Percentiles rank a stretch among this genome's conserved stretches.
Evolutionary conservation across 1,284 basidiomycete genomes (phyloP).

Genomic region (Cystobasidium sp.): DNA sequence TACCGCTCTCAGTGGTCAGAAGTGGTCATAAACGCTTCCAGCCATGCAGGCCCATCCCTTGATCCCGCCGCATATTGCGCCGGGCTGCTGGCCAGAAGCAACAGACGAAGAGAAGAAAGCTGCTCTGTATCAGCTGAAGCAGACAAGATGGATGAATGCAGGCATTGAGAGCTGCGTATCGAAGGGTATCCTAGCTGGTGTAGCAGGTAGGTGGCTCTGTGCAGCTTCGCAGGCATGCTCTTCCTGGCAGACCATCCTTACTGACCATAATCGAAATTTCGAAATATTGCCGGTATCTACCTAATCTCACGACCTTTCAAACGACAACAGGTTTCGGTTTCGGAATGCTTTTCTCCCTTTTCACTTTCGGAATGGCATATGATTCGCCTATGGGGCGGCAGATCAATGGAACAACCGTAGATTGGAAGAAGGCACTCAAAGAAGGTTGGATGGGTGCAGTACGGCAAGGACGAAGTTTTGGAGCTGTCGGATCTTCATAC

Average conservation of each 20-base stretch:
- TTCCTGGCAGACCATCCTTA: background rate
- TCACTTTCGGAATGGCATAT: constrained; percentile 43
- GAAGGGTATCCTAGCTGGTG: constrained; percentile 37
- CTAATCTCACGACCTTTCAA: background rate
- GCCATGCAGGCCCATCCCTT: constrained; percentile 42
- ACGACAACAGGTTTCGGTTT: constrained; percentile 33
- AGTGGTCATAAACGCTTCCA: no score
- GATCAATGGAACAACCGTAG: constrained; percentile 24
- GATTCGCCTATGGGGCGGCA: constrained; percentile 36
- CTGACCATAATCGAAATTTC: constrained; percentile 21
- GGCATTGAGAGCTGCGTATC: constrained; percentile 41
- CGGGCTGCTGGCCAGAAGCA: constrained; percentile 41
- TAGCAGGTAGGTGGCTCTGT: constrained; percentile 24
- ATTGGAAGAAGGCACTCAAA: constrained; percentile 37
- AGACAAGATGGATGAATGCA: constrained; percentile 36
- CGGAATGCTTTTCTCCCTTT: constrained; percentile 40
- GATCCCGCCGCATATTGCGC: constrained; percentile 39
- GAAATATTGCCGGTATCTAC: background rate
- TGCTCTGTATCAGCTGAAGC: constrained; percentile 37
- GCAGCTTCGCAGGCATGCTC: background rate
- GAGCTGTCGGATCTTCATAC: constrained; percentile 35
- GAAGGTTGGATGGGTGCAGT: constrained; percentile 38
- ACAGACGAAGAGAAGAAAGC: constrained; percentile 40
- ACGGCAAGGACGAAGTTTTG: constrained; percentile 35
- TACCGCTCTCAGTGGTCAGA: no score